Conservation (phyloP, 1,139 yeast species). For the Kodamaea sp. region DNA sequence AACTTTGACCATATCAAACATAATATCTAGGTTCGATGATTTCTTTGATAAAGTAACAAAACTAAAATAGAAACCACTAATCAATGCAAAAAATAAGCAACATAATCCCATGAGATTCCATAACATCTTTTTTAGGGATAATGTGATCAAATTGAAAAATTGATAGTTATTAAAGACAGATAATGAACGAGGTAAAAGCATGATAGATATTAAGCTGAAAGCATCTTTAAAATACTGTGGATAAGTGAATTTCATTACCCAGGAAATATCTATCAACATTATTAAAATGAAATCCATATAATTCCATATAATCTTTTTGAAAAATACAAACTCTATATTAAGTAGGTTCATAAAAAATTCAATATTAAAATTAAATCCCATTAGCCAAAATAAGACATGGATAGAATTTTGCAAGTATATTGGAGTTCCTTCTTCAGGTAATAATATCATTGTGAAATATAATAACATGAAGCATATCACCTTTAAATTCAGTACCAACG, state of each 20-base stretch:
- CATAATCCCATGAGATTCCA: slow-evolving; percentile 53
- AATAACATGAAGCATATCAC: slow-evolving; percentile 30
- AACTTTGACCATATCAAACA: slow-evolving; percentile 53
- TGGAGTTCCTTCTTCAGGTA: slow-evolving; percentile 8
- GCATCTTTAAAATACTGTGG: slow-evolving; percentile 20
- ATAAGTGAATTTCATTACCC: slow-evolving; percentile 19
- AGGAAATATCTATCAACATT: slow-evolving; percentile 28
- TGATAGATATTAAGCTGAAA: slow-evolving; percentile 48
- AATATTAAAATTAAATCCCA: slow-evolving; percentile 35
- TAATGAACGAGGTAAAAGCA: slow-evolving; percentile 52
- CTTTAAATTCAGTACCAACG: slow-evolving; percentile 39
- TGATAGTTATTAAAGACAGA: slow-evolving; percentile 53
- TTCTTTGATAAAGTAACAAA: slow-evolving; percentile 50
- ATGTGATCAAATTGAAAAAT: slow-evolving; percentile 50
- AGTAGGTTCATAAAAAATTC: slow-evolving; percentile 39
- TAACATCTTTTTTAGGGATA: slow-evolving; percentile 53
- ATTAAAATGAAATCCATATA: slow-evolving; percentile 36
- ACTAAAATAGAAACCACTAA: slow-evolving; percentile 57
- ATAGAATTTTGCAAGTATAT: slow-evolving; percentile 6
- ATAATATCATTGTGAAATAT: slow-evolving; percentile 31
- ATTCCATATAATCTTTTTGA: slow-evolving; percentile 41
- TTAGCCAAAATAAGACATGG: slow-evolving; percentile 31
- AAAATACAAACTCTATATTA: slow-evolving; percentile 39
- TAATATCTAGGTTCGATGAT: slow-evolving; percentile 45
- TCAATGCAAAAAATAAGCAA: slow-evolving; percentile 48